phyloP scores from a whole-genome alignment of 352 stramenopile species.

The Blastocystis sp. region DNA sequence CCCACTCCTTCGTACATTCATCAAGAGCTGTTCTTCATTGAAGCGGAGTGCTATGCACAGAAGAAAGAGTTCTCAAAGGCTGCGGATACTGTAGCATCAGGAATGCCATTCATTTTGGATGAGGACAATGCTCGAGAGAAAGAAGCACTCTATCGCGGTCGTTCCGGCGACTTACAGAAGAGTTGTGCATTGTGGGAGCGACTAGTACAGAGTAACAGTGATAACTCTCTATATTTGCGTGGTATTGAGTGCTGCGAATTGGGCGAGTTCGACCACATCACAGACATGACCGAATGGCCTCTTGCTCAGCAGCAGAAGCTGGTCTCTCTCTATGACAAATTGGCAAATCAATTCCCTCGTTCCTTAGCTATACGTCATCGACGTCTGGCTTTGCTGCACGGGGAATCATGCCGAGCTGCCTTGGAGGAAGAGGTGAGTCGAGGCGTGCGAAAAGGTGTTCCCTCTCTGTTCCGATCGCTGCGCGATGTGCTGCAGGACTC shows the following conservation, averaged over 20 bases:
- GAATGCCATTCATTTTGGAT: neutral
- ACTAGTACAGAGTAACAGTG: neutral
- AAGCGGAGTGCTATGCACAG: neutral
- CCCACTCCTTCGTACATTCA: neutral
- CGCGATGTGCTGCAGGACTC: neutral
- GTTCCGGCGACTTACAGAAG: neutral
- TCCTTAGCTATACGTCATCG: neutral
- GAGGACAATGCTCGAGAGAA: neutral
- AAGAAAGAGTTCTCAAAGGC: neutral
- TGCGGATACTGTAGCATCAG: neutral
- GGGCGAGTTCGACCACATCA: neutral
- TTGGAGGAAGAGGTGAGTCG: neutral
- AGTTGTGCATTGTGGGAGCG: neutral
- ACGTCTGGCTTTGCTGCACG: neutral
- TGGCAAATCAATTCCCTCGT: neutral
- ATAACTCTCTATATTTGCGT: neutral
- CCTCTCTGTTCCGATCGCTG: neutral
- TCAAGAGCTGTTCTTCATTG: slow-evolving; percentile 15
- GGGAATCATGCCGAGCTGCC: neutral
- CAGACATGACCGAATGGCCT: neutral
- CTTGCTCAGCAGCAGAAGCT: neutral
- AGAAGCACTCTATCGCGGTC: neutral
- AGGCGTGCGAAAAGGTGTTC: neutral
- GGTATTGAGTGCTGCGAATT: neutral
- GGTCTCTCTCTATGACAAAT: neutral